Evolutionary conservation across 2,329 filamentous ascomycete species (phyloP), one percentile per base, ranked within the genome.

Genomic region (Epichloe scottii): DNA sequence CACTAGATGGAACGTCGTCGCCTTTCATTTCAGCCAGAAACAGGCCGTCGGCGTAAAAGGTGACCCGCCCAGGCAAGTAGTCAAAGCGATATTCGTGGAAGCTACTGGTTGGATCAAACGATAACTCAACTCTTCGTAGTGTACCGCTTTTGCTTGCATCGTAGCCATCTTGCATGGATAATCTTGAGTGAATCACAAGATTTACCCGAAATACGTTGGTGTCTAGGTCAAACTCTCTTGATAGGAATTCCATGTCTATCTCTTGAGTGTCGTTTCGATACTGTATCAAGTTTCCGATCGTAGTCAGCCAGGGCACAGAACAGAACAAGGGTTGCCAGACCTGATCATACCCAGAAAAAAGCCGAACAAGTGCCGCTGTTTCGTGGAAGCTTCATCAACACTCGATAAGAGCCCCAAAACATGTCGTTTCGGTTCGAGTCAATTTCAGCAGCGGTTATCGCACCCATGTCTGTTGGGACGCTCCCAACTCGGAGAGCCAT

Each of bases 41-140:
- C 8, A 66, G 51, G 42, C 77, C 78, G 63, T 90, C 85, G 2
- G 80, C 82, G 61, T 82, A 89, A 66, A 88, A 90, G 11, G 76
- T 63, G 8, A 90, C 82, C 1, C 70, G 70, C 0, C 71, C 72
- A 0, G 78, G 74, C 15, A 81, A 64, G 68, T 85, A 89, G 66
- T 91, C 87, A 63, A 90, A 84, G 38, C 87, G 83, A 61, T 89
- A 89, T 66, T 90, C 86, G 66, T 90, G 85, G 60, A 85, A 87
- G 40, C 63, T 76, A 0, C 66, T 62, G 0, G 81, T 79, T 0
- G 86, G 84, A 55, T 84, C 71, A 66, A 89, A 90, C 0, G 77
- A 72, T 1, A 90, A 71, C 46, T 77, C 69, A 33, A 78, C 68
- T 39, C 76, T 68, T 50, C 74, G 62, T 64, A 81, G 87, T 49